Evolutionary conservation across 2,329 filamentous ascomycete species (phyloP).

Genomic region (Neoscytalidium dimidiatum): DNA sequence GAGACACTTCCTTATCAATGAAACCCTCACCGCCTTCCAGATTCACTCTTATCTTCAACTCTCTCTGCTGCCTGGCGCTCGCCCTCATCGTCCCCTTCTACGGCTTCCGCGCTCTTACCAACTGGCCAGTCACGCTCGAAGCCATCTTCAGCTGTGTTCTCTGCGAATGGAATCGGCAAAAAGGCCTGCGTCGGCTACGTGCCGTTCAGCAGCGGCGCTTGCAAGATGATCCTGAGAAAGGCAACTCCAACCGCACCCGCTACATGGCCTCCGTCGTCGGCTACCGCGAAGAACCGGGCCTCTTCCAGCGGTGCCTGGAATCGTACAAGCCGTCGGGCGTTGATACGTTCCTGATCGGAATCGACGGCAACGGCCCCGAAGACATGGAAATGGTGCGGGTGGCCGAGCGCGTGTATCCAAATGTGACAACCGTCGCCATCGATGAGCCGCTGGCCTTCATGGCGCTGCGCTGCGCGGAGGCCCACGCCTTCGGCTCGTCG

Average conservation of each 20-base stretch:
- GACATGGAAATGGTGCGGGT: slow-evolving; percentile 34
- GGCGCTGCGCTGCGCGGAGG: slow-evolving; percentile 26
- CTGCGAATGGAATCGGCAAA: neutral
- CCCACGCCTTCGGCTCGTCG: slow-evolving; percentile 23
- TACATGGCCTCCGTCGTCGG: slow-evolving; percentile 35
- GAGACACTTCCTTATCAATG: neutral
- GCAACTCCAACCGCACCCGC: neutral
- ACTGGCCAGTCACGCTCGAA: neutral
- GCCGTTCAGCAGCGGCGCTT: neutral
- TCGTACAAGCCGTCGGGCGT: slow-evolving; percentile 32
- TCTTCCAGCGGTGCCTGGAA: slow-evolving; percentile 31
- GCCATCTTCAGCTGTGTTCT: neutral
- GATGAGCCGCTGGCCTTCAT: slow-evolving; percentile 31
- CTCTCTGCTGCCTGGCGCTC: neutral
- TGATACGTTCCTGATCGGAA: slow-evolving; percentile 29
- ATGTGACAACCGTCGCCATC: slow-evolving; percentile 26
- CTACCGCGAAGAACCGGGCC: slow-evolving; percentile 33
- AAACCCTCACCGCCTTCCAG: neutral
- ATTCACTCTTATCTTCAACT: neutral
- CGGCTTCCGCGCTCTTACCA: neutral
- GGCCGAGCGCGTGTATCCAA: slow-evolving; percentile 30
- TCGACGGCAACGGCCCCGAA: slow-evolving; percentile 30
- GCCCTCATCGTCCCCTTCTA: neutral
- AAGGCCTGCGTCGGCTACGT: neutral
- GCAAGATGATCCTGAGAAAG: neutral